These are phyloP conservation scores for Athelia sp. DNA, from an alignment of 1,284 basidiomycete genomes.

Conservation along the genomic window DNA sequence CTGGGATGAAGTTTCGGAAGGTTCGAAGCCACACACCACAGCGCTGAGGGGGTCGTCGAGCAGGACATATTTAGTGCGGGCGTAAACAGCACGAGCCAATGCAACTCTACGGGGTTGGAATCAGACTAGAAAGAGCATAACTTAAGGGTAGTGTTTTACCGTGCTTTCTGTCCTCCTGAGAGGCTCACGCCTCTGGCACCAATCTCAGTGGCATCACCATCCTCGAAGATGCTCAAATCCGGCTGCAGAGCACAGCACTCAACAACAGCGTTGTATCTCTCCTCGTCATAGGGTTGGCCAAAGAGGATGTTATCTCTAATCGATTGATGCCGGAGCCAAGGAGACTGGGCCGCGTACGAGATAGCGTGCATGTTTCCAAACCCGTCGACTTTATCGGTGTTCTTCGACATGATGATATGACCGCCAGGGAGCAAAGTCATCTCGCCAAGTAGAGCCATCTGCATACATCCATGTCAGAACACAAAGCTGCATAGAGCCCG, in stretches of 20 bases:
- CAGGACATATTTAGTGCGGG: constrained; percentile 58
- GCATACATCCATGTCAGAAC: constrained; percentile 2
- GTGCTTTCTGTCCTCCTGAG: constrained; percentile 33
- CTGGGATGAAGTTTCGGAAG: neutral
- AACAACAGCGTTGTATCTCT: constrained; percentile 45
- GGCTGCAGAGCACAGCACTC: constrained; percentile 59
- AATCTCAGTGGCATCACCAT: constrained; percentile 45
- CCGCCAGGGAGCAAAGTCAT: constrained; percentile 47
- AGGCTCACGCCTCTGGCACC: constrained; percentile 26
- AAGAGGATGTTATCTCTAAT: constrained; percentile 59
- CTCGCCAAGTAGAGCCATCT: constrained; percentile 66
- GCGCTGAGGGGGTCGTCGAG: constrained; percentile 72
- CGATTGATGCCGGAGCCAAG: constrained; percentile 64
- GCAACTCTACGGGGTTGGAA: constrained; percentile 48
- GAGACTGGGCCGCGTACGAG: constrained; percentile 80
- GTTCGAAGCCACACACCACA: constrained; percentile 39
- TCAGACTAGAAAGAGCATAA: too few species aligned
- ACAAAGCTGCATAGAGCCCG: neutral
- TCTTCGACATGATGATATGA: constrained; percentile 59
- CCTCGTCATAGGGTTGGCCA: constrained; percentile 48
- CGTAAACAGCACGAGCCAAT: constrained; percentile 66
- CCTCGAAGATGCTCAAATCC: constrained; percentile 60
- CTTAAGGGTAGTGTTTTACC: too few species aligned
- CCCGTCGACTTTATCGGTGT: constrained; percentile 51
- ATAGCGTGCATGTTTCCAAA: constrained; percentile 68